These are phyloP conservation scores for Penicillium pulvis DNA, from an alignment of 495 filamentous ascomycete species.

Conservation along the genomic window DNA sequence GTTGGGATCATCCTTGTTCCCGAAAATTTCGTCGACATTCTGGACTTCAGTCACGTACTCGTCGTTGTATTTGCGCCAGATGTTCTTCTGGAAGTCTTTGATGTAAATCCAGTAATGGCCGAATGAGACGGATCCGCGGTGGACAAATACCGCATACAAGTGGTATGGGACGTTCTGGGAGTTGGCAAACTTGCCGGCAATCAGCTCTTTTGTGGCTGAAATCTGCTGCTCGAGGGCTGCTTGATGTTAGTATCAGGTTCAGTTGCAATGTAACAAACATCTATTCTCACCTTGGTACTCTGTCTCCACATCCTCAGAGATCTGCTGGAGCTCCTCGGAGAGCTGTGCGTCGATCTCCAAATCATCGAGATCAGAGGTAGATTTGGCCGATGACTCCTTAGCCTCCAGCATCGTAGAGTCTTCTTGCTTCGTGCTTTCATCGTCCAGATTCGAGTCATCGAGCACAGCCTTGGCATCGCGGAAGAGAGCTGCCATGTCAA, in stretches of 20 bases:
- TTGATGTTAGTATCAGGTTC: background rate
- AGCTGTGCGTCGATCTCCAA: background rate
- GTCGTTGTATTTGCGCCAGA: constrained; percentile 97
- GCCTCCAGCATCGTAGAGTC: background rate
- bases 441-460: constrained; percentile 27
- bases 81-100: constrained; percentile 73
- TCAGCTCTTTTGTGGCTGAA: constrained; percentile 48
- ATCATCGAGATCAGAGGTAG: background rate
- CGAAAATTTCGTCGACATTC: constrained; percentile 65
- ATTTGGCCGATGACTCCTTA: background rate
- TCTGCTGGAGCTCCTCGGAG: constrained; percentile 16
- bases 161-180: constrained; percentile 65
- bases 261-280: background rate
- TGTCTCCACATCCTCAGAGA: constrained; percentile 14
- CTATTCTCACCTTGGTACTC: background rate
- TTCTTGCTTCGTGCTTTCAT: background rate
- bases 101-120: constrained; percentile 99
- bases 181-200: constrained; percentile 64
- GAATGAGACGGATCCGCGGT: constrained; percentile 67
- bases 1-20: constrained; percentile 57
- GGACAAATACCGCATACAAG: constrained; percentile 92
- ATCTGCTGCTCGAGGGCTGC: constrained; percentile 52
- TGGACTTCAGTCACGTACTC: constrained; percentile 71
- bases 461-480: constrained; percentile 32
- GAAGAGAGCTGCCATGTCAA: constrained; percentile 21